Evolutionary conservation across 169 alveolate genomes (phyloP), one percentile per base, ranked within the genome.

Genomic region (Toxoplasma gondii): DNA sequence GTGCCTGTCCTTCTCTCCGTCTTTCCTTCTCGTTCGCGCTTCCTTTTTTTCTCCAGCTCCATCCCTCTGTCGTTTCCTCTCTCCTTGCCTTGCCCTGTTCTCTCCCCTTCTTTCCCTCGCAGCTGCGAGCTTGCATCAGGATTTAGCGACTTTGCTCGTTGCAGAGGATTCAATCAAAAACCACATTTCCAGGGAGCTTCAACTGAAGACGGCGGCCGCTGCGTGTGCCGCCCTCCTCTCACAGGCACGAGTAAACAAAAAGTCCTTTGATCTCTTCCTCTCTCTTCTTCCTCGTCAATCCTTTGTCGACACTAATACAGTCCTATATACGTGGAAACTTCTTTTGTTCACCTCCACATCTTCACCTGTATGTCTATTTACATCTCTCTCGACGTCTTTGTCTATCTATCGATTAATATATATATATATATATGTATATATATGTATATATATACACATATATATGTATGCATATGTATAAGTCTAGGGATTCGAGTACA

Each of bases 141-240:
- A 82, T 27, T 38, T 82, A 39, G 90, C 38, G 67, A 82, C 38
- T 36, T 38, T 82, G n/a, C 67, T 82, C 10, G 5, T 9, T 2
- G 34, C 64, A 22, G 90, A 43, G 0, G 90, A 82, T 38, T 24
- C 53, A 10, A 27, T 82, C 5, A 82, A 82, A 36, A 82, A 82
- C 67, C 90, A 82, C 67, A 39, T 82, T 36, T 38, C 69, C 38
- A 82, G 41, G 64, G 90, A 82, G 41, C 90, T 82, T 16, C 90
- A 41, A 49, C 36, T 82, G 38, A 38, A 43, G 29, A 82, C 90
- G 0, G 90, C 90, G 24, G 38, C 39, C 39, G 90, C 67, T 17
- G 90, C 90, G 7, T 82, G 90, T 31, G 90, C 90, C 24, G n/a
- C 90, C 27, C 90, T 82, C 16, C 53, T 82, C 38, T 82, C 64